These are phyloP conservation scores for Solanum phureja DNA, from an alignment of 257 asterid genomes.

Conservation along the genomic window DNA sequence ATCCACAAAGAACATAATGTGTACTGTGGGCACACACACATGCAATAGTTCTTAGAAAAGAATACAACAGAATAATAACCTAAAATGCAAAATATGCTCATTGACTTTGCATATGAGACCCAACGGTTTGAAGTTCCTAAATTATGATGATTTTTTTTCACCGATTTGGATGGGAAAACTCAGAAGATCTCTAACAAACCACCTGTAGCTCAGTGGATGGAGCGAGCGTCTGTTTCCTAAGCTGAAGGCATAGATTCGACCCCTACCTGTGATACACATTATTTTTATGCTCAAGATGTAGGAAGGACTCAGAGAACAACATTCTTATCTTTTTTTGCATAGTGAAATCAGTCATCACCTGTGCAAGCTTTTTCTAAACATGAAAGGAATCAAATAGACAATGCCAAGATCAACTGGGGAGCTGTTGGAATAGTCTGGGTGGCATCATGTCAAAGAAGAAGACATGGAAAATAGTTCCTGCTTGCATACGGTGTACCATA, in stretches of 20 bases:
- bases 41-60: neutral
- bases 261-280: slow-evolving; percentile 66
- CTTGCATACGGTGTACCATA: neutral
- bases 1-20: neutral
- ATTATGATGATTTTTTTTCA: neutral
- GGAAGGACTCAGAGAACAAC: neutral
- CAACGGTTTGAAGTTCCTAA: neutral
- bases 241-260: slow-evolving; percentile 96
- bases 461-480: neutral
- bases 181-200: slow-evolving; percentile 12
- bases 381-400: neutral
- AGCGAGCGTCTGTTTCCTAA: slow-evolving; percentile 89
- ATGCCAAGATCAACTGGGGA: neutral
- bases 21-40: neutral
- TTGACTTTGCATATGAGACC: neutral
- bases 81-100: neutral
- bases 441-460: neutral
- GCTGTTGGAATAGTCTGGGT: neutral
- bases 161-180: neutral
- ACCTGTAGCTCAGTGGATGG: slow-evolving; percentile 99
- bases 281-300: neutral
- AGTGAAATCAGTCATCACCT: neutral
- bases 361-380: neutral
- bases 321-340: neutral
- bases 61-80: neutral